phyloP scores from a whole-genome alignment of 2,329 filamentous ascomycete genomes.

The Fusarium dimerum region DNA sequence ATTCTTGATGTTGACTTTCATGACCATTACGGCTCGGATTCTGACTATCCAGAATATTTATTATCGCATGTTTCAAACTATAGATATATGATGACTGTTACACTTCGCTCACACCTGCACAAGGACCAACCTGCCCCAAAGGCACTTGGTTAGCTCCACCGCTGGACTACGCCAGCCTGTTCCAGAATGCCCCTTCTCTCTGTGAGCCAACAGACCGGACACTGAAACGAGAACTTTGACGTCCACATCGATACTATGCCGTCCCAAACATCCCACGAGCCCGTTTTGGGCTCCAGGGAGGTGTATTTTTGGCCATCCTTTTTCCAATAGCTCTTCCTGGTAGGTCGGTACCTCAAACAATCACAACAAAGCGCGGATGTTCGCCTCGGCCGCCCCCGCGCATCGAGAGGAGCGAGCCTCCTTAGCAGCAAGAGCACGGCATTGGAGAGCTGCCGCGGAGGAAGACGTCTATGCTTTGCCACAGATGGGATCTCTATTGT shows the following conservation, averaged over 20 bases:
- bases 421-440: background rate
- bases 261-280: background rate
- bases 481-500: constrained; percentile 1
- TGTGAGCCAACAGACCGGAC: constrained; percentile 4
- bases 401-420: constrained; percentile 2
- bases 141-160: background rate
- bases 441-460: background rate
- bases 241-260: constrained; percentile 1
- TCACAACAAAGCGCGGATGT: constrained; percentile 4
- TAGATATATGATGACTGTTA: no score
- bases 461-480: background rate
- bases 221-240: constrained; percentile 4
- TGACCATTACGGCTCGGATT: no score
- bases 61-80: no score
- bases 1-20: no score
- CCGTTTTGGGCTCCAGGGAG: background rate
- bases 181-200: constrained; percentile 3
- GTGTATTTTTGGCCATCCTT: constrained; percentile 1
- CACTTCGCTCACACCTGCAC: no score
- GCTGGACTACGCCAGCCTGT: background rate
- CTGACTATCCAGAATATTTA: no score
- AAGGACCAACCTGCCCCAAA: background rate
- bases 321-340: constrained; percentile 3
- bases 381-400: constrained; percentile 1
- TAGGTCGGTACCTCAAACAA: constrained; percentile 3